A percentile compares a stretch with the other conserved stretches of the same genome.
Evolutionary conservation across 257 asterid genomes (phyloP).

Genomic region (Phtheirospermum japonicum): DNA sequence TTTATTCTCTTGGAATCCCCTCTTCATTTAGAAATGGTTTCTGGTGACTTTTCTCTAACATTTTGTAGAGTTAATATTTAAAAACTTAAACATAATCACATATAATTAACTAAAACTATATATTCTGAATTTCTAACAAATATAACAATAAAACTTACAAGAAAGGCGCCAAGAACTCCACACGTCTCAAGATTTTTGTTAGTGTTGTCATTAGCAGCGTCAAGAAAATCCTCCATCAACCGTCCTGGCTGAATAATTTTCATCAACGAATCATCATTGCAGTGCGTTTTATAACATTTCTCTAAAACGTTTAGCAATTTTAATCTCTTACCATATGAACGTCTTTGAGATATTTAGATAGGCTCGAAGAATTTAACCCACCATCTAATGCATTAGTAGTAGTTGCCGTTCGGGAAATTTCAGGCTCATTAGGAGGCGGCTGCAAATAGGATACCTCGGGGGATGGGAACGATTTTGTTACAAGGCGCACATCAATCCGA

Average conservation of each 20-base stretch:
- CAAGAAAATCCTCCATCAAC: conserved; percentile 49
- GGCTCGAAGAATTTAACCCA: conserved; percentile 23
- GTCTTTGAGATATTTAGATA: conserved; percentile 33
- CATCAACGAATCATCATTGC: conserved; percentile 2
- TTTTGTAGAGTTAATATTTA: no score
- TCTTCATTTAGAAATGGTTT: no score
- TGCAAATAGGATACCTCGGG: conserved; percentile 39
- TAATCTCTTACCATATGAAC: conserved; percentile 42
- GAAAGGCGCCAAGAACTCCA: conserved; percentile 58
- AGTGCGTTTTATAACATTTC: no score
- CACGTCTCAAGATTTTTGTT: conserved; percentile 45
- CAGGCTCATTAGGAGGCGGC: conserved; percentile 36
- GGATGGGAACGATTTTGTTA: conserved; percentile 38
- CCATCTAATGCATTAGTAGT: conserved; percentile 26
- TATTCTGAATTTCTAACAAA: no score
- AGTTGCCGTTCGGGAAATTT: conserved; percentile 25
- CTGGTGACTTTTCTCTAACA: no score
- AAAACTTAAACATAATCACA: no score
- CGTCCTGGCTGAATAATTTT: conserved; percentile 31
- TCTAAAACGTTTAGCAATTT: no score
- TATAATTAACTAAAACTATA: no score
- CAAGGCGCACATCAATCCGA: conserved; percentile 31
- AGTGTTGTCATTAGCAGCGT: conserved; percentile 46
- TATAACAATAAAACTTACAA: conserved; percentile 31
- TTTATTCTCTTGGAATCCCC: no score